Percentiles rank a stretch among this genome's conserved stretches.
phyloP scores from a whole-genome alignment of 2,329 filamentous ascomycete species.

The Sphaerulina populicola region DNA sequence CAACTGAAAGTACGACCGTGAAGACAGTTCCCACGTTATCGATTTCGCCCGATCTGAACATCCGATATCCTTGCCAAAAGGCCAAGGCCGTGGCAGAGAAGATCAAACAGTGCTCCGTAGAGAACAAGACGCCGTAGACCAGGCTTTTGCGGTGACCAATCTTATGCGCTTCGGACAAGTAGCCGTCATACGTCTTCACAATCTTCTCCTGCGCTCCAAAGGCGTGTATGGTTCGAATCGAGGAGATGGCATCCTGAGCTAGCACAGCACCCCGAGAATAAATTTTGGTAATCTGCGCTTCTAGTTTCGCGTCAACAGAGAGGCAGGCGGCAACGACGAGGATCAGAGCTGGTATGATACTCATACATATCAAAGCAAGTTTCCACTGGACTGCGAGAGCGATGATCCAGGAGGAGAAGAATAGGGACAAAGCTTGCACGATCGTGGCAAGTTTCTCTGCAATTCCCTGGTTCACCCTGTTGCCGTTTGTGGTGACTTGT shows the following conservation, averaged over 20 bases:
- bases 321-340: constrained; percentile 30
- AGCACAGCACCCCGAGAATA: constrained; percentile 40
- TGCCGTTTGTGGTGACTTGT: constrained; percentile 28
- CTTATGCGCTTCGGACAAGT: constrained; percentile 38
- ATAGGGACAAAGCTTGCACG: constrained; percentile 32
- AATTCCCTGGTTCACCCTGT: constrained; percentile 36
- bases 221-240: constrained; percentile 44
- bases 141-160: constrained; percentile 41
- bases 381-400: constrained; percentile 39
- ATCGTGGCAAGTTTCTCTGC: constrained; percentile 35
- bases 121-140: constrained; percentile 31
- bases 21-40: constrained; percentile 31
- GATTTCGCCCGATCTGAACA: constrained; percentile 31
- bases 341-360: constrained; percentile 42
- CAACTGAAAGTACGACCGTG: constrained; percentile 28
- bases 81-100: constrained; percentile 35
- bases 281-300: constrained; percentile 31
- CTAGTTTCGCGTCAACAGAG: constrained; percentile 32
- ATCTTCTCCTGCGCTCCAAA: constrained; percentile 43
- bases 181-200: constrained; percentile 38
- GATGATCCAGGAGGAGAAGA: constrained; percentile 37
- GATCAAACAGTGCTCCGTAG: constrained; percentile 36
- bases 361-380: constrained; percentile 40
- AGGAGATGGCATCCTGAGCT: constrained; percentile 46
- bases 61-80: constrained; percentile 41